Evolutionary conservation across 768 basidiomycete genomes (phyloP), one percentile per base, ranked within the genome.

Genomic region (Naganishia kalamii): DNA sequence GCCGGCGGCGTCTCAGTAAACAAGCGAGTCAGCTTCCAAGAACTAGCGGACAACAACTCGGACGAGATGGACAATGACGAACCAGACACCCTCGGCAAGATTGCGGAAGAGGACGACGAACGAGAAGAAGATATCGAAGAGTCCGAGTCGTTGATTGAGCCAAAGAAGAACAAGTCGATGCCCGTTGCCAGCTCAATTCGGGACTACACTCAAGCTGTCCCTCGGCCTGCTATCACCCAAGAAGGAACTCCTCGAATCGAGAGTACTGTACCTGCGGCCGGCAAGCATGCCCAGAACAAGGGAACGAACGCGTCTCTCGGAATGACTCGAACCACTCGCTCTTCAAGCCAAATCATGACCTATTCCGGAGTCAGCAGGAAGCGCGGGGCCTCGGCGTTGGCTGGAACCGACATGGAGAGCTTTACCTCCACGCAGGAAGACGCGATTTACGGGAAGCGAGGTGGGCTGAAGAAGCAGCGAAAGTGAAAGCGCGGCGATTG

Each of bases 101-200:
- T 51, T 41, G 49, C 46, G n/a, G 51, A 27, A 6, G 70, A 61
- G 50, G 63, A 51, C 21, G 63, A 67, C 25, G 63, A 63, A 44
- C 40, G 61, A 15, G 57, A 59, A 47, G 41, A 37, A 13, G 65
- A 65, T 15, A 66, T 46, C 33, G 70, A 46, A 49, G 60, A 60
- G 29, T 66, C 62, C n/a, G 51, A 68, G 52, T 60, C 60, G 4
- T 10, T 62, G 30, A 40, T 66, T 23, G 65, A 48, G 6, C 35
- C 43, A 29, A 46, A 46, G n/a, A 46, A 66, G 13, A 52, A 41
- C 17, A 65, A 33, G 8, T 23, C 50, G n/a, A n/a, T n/a, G 33
- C 63, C 19, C 27, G 52, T 46, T 37, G 35, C 30, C 4, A 57
- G 54, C 37, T 40, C 54, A 23, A 57, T 57, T 37, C 35, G 25